A percentile compares a stretch with the other conserved stretches of the same genome.
phyloP scores from a whole-genome alignment of 257 asterid species.

The Nemophila menziesii region DNA sequence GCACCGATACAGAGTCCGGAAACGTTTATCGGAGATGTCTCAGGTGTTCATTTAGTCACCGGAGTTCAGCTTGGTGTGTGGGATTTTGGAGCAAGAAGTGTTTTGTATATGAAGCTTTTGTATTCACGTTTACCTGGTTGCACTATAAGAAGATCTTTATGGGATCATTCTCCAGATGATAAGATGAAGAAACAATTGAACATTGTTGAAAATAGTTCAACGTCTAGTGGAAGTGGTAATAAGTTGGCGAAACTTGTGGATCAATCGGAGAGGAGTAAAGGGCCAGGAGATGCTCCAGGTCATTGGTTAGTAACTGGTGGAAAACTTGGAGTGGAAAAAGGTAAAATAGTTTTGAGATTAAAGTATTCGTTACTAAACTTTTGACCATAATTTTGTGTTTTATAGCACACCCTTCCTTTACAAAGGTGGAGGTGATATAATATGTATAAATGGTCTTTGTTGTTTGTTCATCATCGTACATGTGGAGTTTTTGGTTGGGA shows the following conservation, averaged over 20 bases:
- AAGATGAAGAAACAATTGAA: conserved; percentile 22
- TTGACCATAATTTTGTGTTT: conserved; percentile 9
- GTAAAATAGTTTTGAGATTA: conserved; percentile 58
- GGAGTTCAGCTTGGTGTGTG: conserved; percentile 90
- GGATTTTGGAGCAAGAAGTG: conserved; percentile 76
- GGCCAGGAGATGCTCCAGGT: conserved; percentile 65
- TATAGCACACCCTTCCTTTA: background rate
- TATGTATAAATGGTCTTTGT: conserved; percentile 2
- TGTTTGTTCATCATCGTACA: background rate
- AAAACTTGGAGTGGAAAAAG: conserved; percentile 80
- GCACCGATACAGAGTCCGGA: conserved; percentile 74
- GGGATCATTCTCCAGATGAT: conserved; percentile 54
- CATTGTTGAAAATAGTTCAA: conserved; percentile 30
- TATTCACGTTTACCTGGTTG: conserved; percentile 65
- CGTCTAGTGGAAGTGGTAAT: conserved; percentile 34
- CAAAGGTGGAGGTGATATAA: conserved; percentile 4
- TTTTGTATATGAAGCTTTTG: conserved; percentile 63
- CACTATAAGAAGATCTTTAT: conserved; percentile 53
- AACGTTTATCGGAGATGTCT: conserved; percentile 44
- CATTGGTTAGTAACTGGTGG: conserved; percentile 92
- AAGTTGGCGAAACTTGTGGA: conserved; percentile 68
- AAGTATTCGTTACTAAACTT: conserved; percentile 76
- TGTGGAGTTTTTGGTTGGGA: background rate
- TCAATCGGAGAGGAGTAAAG: conserved; percentile 54
- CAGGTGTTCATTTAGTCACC: conserved; percentile 52